Evolutionary conservation across 768 basidiomycete species (phyloP), one percentile per base, ranked within the genome.

Genomic region (Naganishia randhawae): DNA sequence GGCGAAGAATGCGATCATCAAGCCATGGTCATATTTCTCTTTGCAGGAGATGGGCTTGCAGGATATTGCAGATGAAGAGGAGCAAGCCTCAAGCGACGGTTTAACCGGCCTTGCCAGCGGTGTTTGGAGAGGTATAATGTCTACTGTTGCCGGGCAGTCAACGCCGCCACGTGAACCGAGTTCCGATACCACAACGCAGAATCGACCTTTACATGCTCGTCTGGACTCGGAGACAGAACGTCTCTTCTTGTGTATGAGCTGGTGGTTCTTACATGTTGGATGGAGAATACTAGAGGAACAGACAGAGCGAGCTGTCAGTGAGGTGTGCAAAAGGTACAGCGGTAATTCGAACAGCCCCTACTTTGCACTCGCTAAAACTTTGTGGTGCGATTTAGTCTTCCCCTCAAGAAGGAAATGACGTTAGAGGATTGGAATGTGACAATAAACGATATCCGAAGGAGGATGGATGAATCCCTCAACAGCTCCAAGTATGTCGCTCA

Each of bases 221-320:
- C 51, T 72, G 57, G 73, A 82, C 78, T 37, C 87, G 39, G 88
- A 88, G 64, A 85, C 86, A 6, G 92, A 94, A 78, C 83, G 85
- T 69, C 86, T 87, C 75, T 97, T 87, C 75, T 81, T 96, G 57
- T 91, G 89, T 0, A 84, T 94, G 73, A 90, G 87, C 42, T 97
- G 92, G 92, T 95, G 92, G 92, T 82, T 95, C 11, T 74, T 95
- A 65, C 88, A 96, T 75, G 88, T 92, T 3, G 92, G 94, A 0
- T 95, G 93, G 92, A 89, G 88, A 72, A 88, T 88, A 67, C 84
- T 97, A 0, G 86, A 85, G 0, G 86, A 86, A 71, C 82, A 90
- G 42, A 89, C 93, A 0, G 81, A 87, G 72, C 80, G 84, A 37
- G 88, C 85, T 0, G 91, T 93, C 0, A 88, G 91, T 73, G 88